phyloP scores from a whole-genome alignment of 768 basidiomycete genomes.

The Crepidotus variabilis region DNA sequence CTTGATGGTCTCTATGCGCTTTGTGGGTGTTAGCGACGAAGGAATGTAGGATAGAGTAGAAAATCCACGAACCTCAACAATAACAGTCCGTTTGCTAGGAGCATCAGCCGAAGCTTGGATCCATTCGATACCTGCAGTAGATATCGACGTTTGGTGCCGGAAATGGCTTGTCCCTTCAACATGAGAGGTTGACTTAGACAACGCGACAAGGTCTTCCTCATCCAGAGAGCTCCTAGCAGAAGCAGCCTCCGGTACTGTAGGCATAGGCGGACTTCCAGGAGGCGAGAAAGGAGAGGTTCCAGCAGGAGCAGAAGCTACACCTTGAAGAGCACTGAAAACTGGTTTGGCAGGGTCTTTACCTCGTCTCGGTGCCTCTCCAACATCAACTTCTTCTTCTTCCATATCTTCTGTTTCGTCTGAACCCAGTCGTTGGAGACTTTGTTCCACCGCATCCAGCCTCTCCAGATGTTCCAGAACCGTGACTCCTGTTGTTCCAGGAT shows the following conservation, averaged over 20 bases:
- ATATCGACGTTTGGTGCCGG: slow-evolving; percentile 28
- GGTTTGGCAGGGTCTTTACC: slow-evolving; percentile 5
- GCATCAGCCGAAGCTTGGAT: slow-evolving; percentile 33
- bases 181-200: slow-evolving; percentile 77
- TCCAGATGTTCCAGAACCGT: slow-evolving; percentile 84
- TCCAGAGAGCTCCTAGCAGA: slow-evolving; percentile 52
- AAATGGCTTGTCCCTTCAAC: slow-evolving; percentile 46
- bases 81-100: slow-evolving; percentile 52
- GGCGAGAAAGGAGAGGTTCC: slow-evolving; percentile 48
- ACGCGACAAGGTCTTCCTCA: slow-evolving; percentile 67
- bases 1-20: slow-evolving; percentile 75
- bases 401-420: slow-evolving; percentile 36
- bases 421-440: slow-evolving; percentile 71
- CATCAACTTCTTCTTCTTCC: slow-evolving; percentile 57
- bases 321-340: slow-evolving; percentile 8
- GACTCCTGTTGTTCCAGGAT: slow-evolving; percentile 85
- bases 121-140: slow-evolving; percentile 41
- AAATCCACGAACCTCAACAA: slow-evolving; percentile 62
- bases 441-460: slow-evolving; percentile 78
- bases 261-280: slow-evolving; percentile 58
- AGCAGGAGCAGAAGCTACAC: slow-evolving; percentile 27
- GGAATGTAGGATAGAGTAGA: background rate
- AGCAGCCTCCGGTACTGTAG: slow-evolving; percentile 54
- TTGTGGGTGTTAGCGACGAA: background rate
- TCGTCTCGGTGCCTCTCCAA: slow-evolving; percentile 36